phyloP scores from a whole-genome alignment of 495 filamentous ascomycete genomes.

The Annulohypoxylon nitens region DNA sequence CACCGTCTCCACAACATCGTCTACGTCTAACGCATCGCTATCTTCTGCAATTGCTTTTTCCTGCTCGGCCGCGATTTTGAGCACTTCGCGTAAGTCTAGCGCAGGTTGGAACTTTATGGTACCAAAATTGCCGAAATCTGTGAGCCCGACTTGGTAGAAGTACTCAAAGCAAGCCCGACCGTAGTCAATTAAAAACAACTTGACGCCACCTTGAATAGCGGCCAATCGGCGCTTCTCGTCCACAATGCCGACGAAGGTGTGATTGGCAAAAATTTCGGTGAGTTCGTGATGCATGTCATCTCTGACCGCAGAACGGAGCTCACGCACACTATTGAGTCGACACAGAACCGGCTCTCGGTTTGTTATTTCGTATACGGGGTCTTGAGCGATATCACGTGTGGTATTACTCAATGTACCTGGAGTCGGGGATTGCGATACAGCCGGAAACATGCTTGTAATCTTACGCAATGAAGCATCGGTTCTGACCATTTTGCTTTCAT shows the following conservation, averaged over 20 bases:
- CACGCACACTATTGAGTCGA: constrained; percentile 81
- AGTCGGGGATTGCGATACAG: constrained; percentile 50
- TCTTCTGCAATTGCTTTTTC: constrained; percentile 66
- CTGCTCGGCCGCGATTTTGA: constrained; percentile 77
- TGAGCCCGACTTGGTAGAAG: constrained; percentile 97
- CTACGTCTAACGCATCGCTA: constrained; percentile 72
- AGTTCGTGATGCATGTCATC: constrained; percentile 89
- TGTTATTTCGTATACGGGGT: constrained; percentile 76
- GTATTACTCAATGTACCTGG: constrained; percentile 44
- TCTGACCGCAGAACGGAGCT: constrained; percentile 83
- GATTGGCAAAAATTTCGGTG: constrained; percentile 88
- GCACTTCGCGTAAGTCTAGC: constrained; percentile 75
- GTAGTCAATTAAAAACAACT: constrained; percentile 95
- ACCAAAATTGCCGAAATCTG: constrained; percentile 97
- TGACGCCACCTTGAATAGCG: constrained; percentile 93
- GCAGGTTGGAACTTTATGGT: constrained; percentile 82
- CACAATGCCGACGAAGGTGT: constrained; percentile 94
- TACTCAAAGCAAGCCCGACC: constrained; percentile 88
- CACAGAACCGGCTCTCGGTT: constrained; percentile 77
- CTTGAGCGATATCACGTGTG: constrained; percentile 51
- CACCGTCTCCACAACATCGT: constrained; percentile 73
- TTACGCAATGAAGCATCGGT: constrained; percentile 93
- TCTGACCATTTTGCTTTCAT: constrained; percentile 90
- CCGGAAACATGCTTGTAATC: constrained; percentile 92
- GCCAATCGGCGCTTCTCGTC: constrained; percentile 88